These are phyloP conservation scores for Pichia sp. DNA, from an alignment of 1,139 yeast species.

Conservation along the genomic window DNA sequence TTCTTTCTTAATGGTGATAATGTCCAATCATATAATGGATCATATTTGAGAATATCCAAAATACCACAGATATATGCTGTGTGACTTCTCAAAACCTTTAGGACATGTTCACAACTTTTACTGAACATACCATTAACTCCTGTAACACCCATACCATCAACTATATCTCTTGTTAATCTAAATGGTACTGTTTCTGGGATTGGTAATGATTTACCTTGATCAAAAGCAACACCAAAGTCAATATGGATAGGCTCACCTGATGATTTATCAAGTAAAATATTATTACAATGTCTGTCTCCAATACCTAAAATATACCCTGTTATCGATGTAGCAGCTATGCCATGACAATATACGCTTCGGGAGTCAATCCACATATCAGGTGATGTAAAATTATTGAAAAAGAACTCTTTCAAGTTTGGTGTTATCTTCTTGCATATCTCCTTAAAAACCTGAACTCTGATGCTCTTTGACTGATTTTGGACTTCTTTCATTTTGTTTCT, in stretches of 20 bases:
- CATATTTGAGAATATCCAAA: constrained; percentile 80
- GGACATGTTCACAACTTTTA: constrained; percentile 66
- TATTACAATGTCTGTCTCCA: constrained; percentile 93
- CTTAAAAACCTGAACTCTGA: constrained; percentile 45
- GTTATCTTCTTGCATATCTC: constrained; percentile 45
- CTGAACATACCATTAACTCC: constrained; percentile 75
- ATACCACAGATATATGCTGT: constrained; percentile 70
- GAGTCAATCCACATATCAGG: constrained; percentile 71
- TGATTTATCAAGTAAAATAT: constrained; percentile 67
- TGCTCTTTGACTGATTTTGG: constrained; percentile 41
- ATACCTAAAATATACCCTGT: constrained; percentile 84
- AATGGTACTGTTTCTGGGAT: constrained; percentile 95
- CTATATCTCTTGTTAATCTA: constrained; percentile 79
- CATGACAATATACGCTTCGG: constrained; percentile 61
- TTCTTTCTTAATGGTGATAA: constrained; percentile 62
- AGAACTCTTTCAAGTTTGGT: constrained; percentile 69
- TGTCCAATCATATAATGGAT: constrained; percentile 89
- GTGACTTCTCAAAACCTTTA: constrained; percentile 59
- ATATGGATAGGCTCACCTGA: constrained; percentile 94
- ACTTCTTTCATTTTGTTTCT: constrained; percentile 56
- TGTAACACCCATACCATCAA: constrained; percentile 86
- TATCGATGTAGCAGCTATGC: constrained; percentile 79
- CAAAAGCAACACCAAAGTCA: constrained; percentile 94
- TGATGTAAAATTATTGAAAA: constrained; percentile 57
- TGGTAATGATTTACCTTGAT: constrained; percentile 75